Percentiles rank a stretch among this genome's conserved stretches.
Conservation (phyloP, 768 basidiomycete species). For the Asterophora parasitica region DNA sequence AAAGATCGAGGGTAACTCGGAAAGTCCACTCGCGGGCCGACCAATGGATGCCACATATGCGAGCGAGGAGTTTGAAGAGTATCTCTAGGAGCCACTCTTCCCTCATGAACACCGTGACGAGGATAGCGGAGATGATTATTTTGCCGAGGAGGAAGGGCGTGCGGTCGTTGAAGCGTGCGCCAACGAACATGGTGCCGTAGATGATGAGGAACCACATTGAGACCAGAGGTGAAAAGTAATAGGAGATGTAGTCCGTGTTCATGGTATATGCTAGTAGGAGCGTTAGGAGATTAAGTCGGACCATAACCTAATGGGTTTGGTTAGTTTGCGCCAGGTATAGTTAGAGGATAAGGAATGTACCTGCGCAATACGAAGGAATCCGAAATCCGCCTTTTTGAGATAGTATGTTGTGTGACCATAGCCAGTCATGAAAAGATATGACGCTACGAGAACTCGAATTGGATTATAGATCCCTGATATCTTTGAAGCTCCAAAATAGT, state of each 20-base stretch:
- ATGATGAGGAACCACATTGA: conserved; percentile 89
- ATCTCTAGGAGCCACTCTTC: conserved; percentile 57
- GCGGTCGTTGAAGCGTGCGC: conserved; percentile 69
- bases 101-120: conserved; percentile 64
- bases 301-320: conserved; percentile 47
- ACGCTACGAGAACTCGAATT: conserved; percentile 81
- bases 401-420: conserved; percentile 90
- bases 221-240: conserved; percentile 88
- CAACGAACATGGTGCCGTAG: conserved; percentile 72
- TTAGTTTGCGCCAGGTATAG: conserved; percentile 2
- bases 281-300: conserved; percentile 82
- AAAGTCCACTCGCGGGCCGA: conserved; percentile 85
- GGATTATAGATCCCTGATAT: conserved; percentile 92
- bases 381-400: conserved; percentile 84
- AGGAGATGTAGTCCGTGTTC: conserved; percentile 88
- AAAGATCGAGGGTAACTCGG: conserved; percentile 84
- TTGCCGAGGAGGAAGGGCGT: conserved; percentile 66
- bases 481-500: conserved; percentile 87
- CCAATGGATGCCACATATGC: conserved; percentile 76
- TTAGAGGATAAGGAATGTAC: conserved; percentile 30
- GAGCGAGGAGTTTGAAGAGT: conserved; percentile 58
- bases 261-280: conserved; percentile 81
- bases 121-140: conserved; percentile 56
- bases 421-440: conserved; percentile 91
- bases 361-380: conserved; percentile 70